Evolutionary conservation across 1,284 basidiomycete species (phyloP).

Genomic region (Gomphus bonarii): DNA sequence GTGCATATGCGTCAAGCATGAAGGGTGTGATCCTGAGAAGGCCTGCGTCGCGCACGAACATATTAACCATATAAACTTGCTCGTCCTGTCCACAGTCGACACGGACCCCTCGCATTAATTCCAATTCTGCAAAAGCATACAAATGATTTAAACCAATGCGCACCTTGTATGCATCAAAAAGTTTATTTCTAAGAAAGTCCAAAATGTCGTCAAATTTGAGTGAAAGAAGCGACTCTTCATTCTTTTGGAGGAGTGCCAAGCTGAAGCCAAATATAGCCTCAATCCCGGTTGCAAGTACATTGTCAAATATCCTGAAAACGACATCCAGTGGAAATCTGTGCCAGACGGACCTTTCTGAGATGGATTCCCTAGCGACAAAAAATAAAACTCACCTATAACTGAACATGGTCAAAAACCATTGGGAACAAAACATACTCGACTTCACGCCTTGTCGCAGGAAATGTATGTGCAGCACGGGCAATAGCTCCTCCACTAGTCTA

Average conservation of each 20-base stretch:
- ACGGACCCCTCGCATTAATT: too few species aligned
- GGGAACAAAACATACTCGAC: conserved; percentile 93
- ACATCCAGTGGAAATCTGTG: conserved; percentile 90
- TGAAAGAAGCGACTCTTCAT: conserved; percentile 68
- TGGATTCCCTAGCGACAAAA: conserved; percentile 1
- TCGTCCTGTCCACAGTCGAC: conserved; percentile 21
- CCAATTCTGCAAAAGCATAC: too few species aligned
- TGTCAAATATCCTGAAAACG: conserved; percentile 92
- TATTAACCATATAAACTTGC: conserved; percentile 54
- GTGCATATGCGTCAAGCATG: conserved; percentile 82
- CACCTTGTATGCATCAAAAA: conserved; percentile 80
- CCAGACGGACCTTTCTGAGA: conserved; percentile 1
- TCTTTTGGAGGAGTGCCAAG: conserved; percentile 77
- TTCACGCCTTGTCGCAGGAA: conserved; percentile 90
- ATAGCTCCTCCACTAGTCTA: conserved; percentile 82
- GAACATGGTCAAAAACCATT: conserved; percentile 98
- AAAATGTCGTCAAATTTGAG: conserved; percentile 88
- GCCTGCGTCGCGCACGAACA: conserved; percentile 80
- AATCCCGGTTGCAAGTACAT: conserved; percentile 91
- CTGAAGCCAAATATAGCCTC: conserved; percentile 97
- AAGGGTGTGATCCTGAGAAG: conserved; percentile 80
- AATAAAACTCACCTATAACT: conserved; percentile 66
- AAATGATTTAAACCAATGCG: conserved; percentile 15
- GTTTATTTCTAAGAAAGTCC: conserved; percentile 63
- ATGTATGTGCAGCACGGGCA: conserved; percentile 87